Base-by-base conservation (phyloP, 306 rosid genomes). In the Gillenia trifoliata region DNA sequence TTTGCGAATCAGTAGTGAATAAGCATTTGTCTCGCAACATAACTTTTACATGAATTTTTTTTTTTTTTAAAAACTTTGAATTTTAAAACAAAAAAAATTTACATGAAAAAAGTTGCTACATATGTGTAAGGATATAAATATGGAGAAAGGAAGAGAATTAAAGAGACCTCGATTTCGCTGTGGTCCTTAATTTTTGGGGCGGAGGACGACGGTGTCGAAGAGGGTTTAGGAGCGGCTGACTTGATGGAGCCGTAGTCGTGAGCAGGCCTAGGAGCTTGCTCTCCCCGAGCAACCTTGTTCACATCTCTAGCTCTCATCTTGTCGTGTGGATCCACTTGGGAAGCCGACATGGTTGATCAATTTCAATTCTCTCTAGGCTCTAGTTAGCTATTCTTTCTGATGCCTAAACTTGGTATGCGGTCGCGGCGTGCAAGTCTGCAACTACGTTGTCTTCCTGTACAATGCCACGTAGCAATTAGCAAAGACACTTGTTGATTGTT, bases 221-320 rank as follows among this genome's bases (percentile, higher is more conserved):
- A 40, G 40, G 52, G 71, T 31, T 25, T 52, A 8, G 80, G 86
- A 50, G 84, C 83, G 4, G 84, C 75, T 12, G 74, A 72, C 0
- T 87, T 85, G 83, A 89, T 79, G 75, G 82, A 80, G 78, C 87
- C 86, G 56, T 56, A 84, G 66, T 88, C 85, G 59, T 88, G 92
- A 43, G 82, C n/a, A 22, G 87, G 92, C 22, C 86, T 68, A 0
- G 85, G 89, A 62, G 90, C 88, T 78, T 84, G 89, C 57, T 81
- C 85, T 4, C 89, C 90, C 0, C 86, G 60, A 1, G 86, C 86
- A 81, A 87, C 87, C 59, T 69, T 77, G 75, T 49, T 85, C 41
- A 82, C 66, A 45, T 85, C 87, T 80, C 88, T 85, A 3, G 86
- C 77, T 12, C 90, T 82, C 90, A 84, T 88, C 76, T 77, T 79